phyloP scores from a whole-genome alignment of 1,284 basidiomycete species.

The Malassezia japonica region DNA sequence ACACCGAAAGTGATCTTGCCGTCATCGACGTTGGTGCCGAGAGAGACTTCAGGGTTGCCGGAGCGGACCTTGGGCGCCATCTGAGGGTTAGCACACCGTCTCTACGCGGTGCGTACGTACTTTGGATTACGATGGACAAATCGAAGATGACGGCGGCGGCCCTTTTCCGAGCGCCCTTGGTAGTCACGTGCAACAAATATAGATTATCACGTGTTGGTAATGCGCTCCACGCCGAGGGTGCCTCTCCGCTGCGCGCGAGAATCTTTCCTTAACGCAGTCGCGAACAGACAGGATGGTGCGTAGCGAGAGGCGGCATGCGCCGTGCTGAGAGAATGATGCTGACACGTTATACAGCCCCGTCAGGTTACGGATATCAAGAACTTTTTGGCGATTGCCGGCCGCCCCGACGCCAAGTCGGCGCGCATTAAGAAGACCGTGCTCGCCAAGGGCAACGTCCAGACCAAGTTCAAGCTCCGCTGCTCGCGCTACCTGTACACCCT shows the following conservation, averaged over 20 bases:
- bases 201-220: slow-evolving; percentile 14
- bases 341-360: slow-evolving; percentile 64
- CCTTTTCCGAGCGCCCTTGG: slow-evolving; percentile 2
- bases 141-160: slow-evolving; percentile 4
- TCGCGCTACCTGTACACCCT: slow-evolving; percentile 96
- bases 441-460: slow-evolving; percentile 64
- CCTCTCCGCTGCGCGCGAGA: neutral
- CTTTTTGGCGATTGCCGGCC: slow-evolving; percentile 91
- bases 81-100: slow-evolving; percentile 18
- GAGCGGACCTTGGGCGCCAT: slow-evolving; percentile 46
- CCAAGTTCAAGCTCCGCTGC: slow-evolving; percentile 98
- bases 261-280: slow-evolving; percentile 13
- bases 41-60: slow-evolving; percentile 44
- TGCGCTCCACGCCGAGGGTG: neutral
- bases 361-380: slow-evolving; percentile 98
- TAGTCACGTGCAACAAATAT: slow-evolving; percentile 10
- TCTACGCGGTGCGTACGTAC: slow-evolving; percentile 5
- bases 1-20: slow-evolving; percentile 49
- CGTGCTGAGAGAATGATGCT: neutral
- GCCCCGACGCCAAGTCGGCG: slow-evolving; percentile 67
- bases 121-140: slow-evolving; percentile 14
- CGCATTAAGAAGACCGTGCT: slow-evolving; percentile 86
- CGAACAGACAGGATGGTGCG: slow-evolving; percentile 15
- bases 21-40: slow-evolving; percentile 48
- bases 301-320: neutral